These are phyloP conservation scores for Solanum hybrid DNA, from an alignment of 305 asterid genomes.

Conservation along the genomic window DNA sequence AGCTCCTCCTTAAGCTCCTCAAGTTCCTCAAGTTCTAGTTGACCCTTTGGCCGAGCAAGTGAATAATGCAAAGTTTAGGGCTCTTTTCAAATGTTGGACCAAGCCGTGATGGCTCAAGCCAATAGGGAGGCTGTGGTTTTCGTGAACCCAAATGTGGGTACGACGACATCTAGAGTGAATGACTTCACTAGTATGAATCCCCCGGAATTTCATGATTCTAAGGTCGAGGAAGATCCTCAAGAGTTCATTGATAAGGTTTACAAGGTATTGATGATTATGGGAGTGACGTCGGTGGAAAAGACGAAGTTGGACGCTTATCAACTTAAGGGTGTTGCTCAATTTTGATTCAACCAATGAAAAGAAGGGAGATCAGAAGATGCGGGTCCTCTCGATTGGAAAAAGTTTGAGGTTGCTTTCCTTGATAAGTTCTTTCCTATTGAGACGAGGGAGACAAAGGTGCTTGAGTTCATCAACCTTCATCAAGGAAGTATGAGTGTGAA, in stretches of 20 bases:
- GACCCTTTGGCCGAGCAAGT: not conserved
- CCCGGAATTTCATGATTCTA: not conserved
- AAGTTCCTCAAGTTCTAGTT: too few relatives aligned
- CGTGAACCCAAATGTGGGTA: not conserved
- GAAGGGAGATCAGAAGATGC: not conserved
- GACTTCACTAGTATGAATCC: not conserved
- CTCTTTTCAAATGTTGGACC: not conserved
- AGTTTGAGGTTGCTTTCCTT: not conserved
- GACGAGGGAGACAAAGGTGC: not conserved
- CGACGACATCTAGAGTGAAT: not conserved
- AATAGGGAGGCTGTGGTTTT: not conserved
- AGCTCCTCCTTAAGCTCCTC: not conserved
- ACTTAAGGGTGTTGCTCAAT: not conserved
- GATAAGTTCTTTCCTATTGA: not conserved
- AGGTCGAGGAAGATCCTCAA: not conserved
- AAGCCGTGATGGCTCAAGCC: not conserved
- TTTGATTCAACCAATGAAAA: not conserved
- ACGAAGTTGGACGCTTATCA: not conserved
- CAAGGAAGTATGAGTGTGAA: not conserved
- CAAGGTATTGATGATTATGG: not conserved
- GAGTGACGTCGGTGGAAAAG: not conserved
- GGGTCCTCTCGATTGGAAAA: not conserved
- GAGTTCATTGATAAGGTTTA: not conserved
- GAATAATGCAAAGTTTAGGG: not conserved
- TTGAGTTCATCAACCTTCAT: not conserved